These are phyloP conservation scores for Daldinia vernicosa DNA, from an alignment of 495 filamentous ascomycete genomes.

Conservation along the genomic window DNA sequence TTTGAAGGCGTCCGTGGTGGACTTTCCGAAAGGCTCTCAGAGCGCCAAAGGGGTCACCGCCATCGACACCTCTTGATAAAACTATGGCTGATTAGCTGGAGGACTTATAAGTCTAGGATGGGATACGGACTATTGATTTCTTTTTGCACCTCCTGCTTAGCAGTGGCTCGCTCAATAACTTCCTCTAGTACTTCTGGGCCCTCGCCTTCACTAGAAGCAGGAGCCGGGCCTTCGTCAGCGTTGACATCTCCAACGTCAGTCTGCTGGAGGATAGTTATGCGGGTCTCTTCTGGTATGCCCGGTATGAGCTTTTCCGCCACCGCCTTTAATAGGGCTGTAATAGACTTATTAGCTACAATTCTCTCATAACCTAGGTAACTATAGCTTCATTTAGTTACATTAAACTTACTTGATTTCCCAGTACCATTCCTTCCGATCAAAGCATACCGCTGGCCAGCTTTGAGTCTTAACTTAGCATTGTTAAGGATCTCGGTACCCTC, in stretches of 20 bases:
- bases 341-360: conserved; percentile 5
- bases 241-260: conserved; percentile 55
- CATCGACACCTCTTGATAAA: conserved; percentile 49
- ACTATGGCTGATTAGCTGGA: conserved; percentile 57
- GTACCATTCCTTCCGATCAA: conserved; percentile 80
- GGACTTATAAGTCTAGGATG: neutral
- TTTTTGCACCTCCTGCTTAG: conserved; percentile 63
- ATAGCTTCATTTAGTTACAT: neutral
- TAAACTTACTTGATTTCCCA: conserved; percentile 76
- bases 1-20: conserved; percentile 64
- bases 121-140: conserved; percentile 64
- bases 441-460: conserved; percentile 75
- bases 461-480: conserved; percentile 73
- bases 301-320: conserved; percentile 82
- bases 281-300: conserved; percentile 73
- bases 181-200: conserved; percentile 66
- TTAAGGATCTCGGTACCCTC: conserved; percentile 72
- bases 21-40: conserved; percentile 68
- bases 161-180: conserved; percentile 71
- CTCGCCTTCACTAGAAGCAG: neutral
- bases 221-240: conserved; percentile 32
- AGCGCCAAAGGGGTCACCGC: conserved; percentile 62
- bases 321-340: conserved; percentile 71
- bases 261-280: conserved; percentile 78
- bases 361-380: neutral